Evolutionary conservation across 164 flowering plant species (phyloP), one percentile per base, ranked within the genome.

Genomic region (Piper betle): DNA sequence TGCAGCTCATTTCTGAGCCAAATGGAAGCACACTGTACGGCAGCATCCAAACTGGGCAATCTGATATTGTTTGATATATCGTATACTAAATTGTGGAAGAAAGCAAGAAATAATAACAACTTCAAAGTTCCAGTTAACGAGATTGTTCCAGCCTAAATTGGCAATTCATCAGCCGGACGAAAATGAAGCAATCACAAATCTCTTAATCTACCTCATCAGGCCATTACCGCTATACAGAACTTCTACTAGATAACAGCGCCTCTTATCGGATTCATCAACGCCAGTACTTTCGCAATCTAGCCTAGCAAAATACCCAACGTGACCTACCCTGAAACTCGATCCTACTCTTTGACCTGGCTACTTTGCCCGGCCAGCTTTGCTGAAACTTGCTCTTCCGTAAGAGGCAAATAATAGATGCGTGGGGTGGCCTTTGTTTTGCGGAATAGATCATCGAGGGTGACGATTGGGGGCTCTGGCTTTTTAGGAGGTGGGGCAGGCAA

Each of bases 371-470:
- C 79, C n/a, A 72, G 77, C 68, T 86, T 87, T 17, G 76, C 81
- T 15, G 80, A 77, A 55, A 91, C 94, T 73, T 85, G 82, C 56
- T 87, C 91, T 38, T 92, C 95, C 6, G 98, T 80, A 59, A 92
- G 62, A 6, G 98, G 96, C 57, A 92, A 63, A 68, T 85, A 92
- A 75, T 88, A 92, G 66, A 92, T 87, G 15, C 95, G 75, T 25
- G 98, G 98, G 16, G 79, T 74, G 6, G 89, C 80, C 42, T 67
- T 84, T 7, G 98, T 92, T 69, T 88, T 91, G 68, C 65, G 73
- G 61, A 91, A 91, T 38, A 91, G 85, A 69, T 88, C 97, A 52
- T 91, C 96, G 42, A 91, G 69, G 60, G 96, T 88, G 37, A 85
- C 80, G 53, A 85, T 82, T 0, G 88, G 93, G 6, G 88, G 84